Evolutionary conservation across 176 grass and related monocot species (phyloP), one percentile per base, ranked within the genome.

Genomic region (Dactylis glomerata): DNA sequence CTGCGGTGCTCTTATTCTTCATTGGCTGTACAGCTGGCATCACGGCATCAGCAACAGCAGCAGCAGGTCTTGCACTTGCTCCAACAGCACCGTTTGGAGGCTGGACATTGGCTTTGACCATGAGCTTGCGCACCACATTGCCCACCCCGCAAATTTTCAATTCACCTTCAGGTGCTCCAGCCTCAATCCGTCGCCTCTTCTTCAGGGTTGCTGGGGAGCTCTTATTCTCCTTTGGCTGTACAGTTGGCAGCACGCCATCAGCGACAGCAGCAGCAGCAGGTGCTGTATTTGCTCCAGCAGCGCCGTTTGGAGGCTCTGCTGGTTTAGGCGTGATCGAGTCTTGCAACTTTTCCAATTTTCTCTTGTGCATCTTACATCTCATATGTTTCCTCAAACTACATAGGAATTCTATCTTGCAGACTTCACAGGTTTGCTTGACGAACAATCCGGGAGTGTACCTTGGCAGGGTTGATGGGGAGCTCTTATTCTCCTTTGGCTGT

Each of bases 281-380:
- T 57, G 2, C 54, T 57, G 54, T 57, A 57, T 20, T 92, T 70
- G 67, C 69, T 46, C 49, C 57, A 6, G 45, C 32, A 59, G 26
- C 28, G 31, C 36, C 24, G 45, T 59, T 77, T 56, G 83, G 62
- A 69, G 74, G 40, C 33, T 86, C 84, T 55, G 63, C 32, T 76
- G 82, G 68, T 71, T 86, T 80, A 28, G 62, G 68, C 0, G 87
- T 83, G 57, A 87, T 87, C 3, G 90, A 82, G 42, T 88, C 90
- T 47, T 97, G 92, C 41, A 97, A 70, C 77, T 88, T 97, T 71
- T 85, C 78, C 83, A 94, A 46, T 19, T 90, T 97, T 92, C 83
- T 92, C 86, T 92, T 84, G 66, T 97, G 92, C 71, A 90, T 97
- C 82, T 89, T 92, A 14, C 92, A 88, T 23, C 80, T 86, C 64